Conservation (phyloP, 2,329 filamentous ascomycete genomes). For the Cladosporium cucumerinum region DNA sequence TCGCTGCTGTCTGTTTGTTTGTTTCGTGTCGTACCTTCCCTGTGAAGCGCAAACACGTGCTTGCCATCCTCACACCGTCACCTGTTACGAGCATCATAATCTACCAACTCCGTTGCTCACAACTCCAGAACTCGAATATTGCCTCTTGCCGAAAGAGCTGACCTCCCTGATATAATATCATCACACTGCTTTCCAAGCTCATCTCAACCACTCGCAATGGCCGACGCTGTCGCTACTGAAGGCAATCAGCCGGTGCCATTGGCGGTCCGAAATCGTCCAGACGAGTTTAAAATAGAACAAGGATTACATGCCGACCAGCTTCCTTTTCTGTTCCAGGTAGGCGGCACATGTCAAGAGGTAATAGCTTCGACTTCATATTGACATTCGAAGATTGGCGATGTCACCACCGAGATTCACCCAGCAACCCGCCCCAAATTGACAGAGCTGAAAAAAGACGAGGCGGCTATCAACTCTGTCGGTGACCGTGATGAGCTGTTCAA, state of each 20-base stretch:
- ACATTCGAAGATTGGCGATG: conserved; percentile 30
- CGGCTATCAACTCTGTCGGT: conserved; percentile 41
- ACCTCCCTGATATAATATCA: neutral
- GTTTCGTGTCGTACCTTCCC: neutral
- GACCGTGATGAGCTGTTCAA: conserved; percentile 41
- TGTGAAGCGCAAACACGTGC: neutral
- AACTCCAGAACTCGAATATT: neutral
- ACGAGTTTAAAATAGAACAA: conserved; percentile 56
- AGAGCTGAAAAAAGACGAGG: conserved; percentile 40
- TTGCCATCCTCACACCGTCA: neutral
- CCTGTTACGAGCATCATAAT: neutral
- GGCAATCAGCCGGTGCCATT: neutral
- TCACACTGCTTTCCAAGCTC: neutral
- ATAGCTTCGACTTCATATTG: neutral
- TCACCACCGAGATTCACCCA: conserved; percentile 33
- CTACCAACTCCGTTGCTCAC: neutral
- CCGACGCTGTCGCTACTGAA: neutral
- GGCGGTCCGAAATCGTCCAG: conserved; percentile 28
- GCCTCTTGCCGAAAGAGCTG: neutral
- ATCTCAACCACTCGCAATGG: neutral
- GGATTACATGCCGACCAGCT: conserved; percentile 47
- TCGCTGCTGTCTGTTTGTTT: neutral
- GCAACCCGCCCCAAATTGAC: conserved; percentile 33
- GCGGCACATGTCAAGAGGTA: neutral
- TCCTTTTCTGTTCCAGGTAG: conserved; percentile 45